These are phyloP conservation scores for Telfairia occidentalis DNA, from an alignment of 331 rosid genomes.

Conservation along the genomic window DNA sequence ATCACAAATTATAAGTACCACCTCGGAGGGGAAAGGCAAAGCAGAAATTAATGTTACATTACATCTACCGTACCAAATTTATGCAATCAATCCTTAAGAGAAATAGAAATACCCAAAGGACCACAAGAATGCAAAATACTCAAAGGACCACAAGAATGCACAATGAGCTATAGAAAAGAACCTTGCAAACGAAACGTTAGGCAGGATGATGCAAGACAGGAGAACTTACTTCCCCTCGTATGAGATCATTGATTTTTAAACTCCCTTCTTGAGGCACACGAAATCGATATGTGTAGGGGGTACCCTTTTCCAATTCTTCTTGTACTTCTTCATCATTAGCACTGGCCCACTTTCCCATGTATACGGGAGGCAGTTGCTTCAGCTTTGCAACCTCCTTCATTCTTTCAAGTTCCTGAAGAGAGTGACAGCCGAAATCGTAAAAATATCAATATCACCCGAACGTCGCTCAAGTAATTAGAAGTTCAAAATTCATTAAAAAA, in stretches of 20 bases:
- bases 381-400: conserved; percentile 68
- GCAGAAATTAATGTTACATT: too few relatives aligned
- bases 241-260: conserved; percentile 76
- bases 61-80: not conserved
- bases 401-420: conserved; percentile 64
- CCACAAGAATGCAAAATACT: too few relatives aligned
- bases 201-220: not conserved
- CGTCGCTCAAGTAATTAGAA: not conserved
- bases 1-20: too few relatives aligned
- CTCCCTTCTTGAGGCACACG: conserved; percentile 19
- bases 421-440: not conserved
- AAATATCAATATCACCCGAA: not conserved
- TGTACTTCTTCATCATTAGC: conserved; percentile 5
- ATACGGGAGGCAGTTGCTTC: conserved; percentile 64
- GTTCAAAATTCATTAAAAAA: not conserved
- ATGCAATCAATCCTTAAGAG: not conserved
- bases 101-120: too few relatives aligned
- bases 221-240: conserved; percentile 72
- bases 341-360: conserved; percentile 74
- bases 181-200: too few relatives aligned
- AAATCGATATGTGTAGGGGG: conserved; percentile 7
- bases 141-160: not conserved
- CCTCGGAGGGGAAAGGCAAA: too few relatives aligned
- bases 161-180: too few relatives aligned
- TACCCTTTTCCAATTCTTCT: conserved; percentile 9